Evolutionary conservation across 2,329 filamentous ascomycete species (phyloP), one percentile per base, ranked within the genome.

Genomic region (Fusarium irregulare): DNA sequence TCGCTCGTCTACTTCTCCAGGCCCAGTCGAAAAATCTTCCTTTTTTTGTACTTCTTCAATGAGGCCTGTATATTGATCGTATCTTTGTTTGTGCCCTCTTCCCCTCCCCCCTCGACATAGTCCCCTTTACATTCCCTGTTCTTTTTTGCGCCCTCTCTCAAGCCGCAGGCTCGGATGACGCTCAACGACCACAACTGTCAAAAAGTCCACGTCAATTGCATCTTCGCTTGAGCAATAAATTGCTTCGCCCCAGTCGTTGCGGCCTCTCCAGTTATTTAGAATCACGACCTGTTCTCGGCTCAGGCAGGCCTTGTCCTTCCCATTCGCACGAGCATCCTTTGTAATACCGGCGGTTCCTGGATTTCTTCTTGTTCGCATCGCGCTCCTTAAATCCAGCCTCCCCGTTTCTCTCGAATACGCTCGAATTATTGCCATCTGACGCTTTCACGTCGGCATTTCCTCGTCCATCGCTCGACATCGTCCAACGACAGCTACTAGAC

Each of bases 41-140:
- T 66, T 66, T 66, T 60, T 69, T 62, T 56, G 65, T 68, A 68
- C 63, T 73, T 71, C 60, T 70, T 72, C 69, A 66, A 78, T 79
- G 78, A 76, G 76, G 77, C 78, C 73, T 80, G 76, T 80, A 78
- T 78, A 78, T 79, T 79, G 76, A 79, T 75, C 69, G 65, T 73
- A 74, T 70, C 70, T 78, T 76, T 72, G 73, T 76, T 76, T 77
- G 74, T 74, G 72, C 49, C 65, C 68, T 60, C 62, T 58, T 56
- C 55, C 70, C 56, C 49, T 45, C 47, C 42, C 50, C 42, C 34
- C 49, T 25, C 51, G 48, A 64, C 55, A 64, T 62, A 56, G 65
- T 64, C 72, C 56, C 53, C 61, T 71, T 67, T 65, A 60, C 64
- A 55, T 69, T 61, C 61, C 53, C 49, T 66, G 64, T 61, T 68